Conservation (phyloP, 768 basidiomycete genomes). For the Podaxis sp. region DNA sequence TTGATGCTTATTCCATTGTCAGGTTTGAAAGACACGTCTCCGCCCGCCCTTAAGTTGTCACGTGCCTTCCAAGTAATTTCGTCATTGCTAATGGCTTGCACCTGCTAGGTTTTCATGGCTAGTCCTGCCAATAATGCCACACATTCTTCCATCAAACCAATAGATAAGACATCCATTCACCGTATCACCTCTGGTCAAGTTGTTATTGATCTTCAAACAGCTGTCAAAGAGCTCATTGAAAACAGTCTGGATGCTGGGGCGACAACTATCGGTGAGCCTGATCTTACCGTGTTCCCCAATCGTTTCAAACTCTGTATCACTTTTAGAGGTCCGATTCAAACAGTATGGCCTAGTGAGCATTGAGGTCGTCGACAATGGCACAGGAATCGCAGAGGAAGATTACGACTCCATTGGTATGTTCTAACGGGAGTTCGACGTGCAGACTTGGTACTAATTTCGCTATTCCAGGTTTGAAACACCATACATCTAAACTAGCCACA, state of each 20-base stretch:
- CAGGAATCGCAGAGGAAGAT: constrained; percentile 75
- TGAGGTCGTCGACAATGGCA: constrained; percentile 92
- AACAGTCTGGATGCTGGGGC: constrained; percentile 94
- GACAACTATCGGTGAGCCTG: constrained; percentile 67
- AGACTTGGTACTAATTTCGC: constrained; percentile 2
- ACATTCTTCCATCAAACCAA: constrained; percentile 40
- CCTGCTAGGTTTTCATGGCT: background rate
- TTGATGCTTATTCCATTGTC: background rate
- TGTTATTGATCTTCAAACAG: constrained; percentile 87
- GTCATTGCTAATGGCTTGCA: too few relatives aligned
- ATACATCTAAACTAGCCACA: constrained; percentile 85
- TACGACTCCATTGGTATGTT: constrained; percentile 72
- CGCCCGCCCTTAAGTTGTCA: background rate
- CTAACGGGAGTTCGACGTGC: background rate
- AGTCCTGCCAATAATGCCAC: background rate
- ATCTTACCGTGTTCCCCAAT: too few relatives aligned
- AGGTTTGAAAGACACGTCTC: background rate
- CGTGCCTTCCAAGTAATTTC: background rate
- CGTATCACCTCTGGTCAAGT: constrained; percentile 94
- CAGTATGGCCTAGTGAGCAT: constrained; percentile 78
- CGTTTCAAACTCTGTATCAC: background rate
- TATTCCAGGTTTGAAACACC: constrained; percentile 74
- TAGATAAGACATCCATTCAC: constrained; percentile 78
- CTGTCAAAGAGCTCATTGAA: constrained; percentile 95
- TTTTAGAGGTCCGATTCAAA: constrained; percentile 82